Evolutionary conservation across 1,284 basidiomycete species (phyloP).

Genomic region (Cutaneotrichosporon cutaneum): DNA sequence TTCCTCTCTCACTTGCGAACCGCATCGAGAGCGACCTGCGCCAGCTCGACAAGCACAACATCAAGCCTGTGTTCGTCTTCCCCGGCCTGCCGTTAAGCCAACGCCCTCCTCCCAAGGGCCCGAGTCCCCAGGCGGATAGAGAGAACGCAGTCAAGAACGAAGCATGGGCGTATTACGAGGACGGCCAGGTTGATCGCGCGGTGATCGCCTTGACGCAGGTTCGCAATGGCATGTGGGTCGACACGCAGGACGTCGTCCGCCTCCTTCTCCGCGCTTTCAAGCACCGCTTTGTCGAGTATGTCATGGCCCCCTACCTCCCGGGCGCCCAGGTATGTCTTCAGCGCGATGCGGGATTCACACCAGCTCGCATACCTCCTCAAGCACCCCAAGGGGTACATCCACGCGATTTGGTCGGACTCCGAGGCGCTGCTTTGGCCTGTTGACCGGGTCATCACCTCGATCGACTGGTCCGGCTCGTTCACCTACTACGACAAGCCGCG

Average conservation of each 20-base stretch:
- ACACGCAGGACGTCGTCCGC: slow-evolving; percentile 86
- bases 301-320: slow-evolving; percentile 91
- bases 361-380: slow-evolving; percentile 91
- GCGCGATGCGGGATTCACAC: neutral
- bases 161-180: slow-evolving; percentile 88
- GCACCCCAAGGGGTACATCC: slow-evolving; percentile 90
- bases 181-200: slow-evolving; percentile 80
- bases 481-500: slow-evolving; percentile 78
- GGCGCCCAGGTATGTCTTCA: slow-evolving; percentile 75
- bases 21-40: slow-evolving; percentile 91
- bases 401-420: slow-evolving; percentile 87
- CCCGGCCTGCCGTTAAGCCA: slow-evolving; percentile 65
- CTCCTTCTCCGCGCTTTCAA: slow-evolving; percentile 89
- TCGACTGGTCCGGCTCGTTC: slow-evolving; percentile 74
- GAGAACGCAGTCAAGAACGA: slow-evolving; percentile 56
- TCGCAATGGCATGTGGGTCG: slow-evolving; percentile 58
- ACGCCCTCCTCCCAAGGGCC: slow-evolving; percentile 62
- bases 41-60: slow-evolving; percentile 79
- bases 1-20: slow-evolving; percentile 77
- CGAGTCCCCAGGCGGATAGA: slow-evolving; percentile 60
- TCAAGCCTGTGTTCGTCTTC: slow-evolving; percentile 98
- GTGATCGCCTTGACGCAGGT: slow-evolving; percentile 76
- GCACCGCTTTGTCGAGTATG: slow-evolving; percentile 92
- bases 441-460: slow-evolving; percentile 84
- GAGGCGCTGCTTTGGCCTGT: slow-evolving; percentile 88